A percentile compares a stretch with the other conserved stretches of the same genome.
Conservation (phyloP, 768 basidiomycete species). For the Tephrocybe sp. region DNA sequence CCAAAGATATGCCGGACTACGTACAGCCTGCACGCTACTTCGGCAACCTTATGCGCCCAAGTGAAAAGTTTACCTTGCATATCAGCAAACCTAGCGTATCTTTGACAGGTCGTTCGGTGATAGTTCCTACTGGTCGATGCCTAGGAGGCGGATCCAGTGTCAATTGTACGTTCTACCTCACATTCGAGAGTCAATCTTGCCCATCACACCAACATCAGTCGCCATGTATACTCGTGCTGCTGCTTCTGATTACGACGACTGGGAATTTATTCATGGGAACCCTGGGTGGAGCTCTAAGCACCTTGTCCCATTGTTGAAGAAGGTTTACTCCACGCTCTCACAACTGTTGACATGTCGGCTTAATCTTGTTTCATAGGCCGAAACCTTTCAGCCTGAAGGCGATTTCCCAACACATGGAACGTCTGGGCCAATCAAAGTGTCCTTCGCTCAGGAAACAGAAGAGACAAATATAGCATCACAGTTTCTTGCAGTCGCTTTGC, state of each 20-base stretch:
- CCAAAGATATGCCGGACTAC: slow-evolving; percentile 44
- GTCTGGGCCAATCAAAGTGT: slow-evolving; percentile 51
- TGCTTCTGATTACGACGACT: slow-evolving; percentile 67
- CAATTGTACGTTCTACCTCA: slow-evolving; percentile 43
- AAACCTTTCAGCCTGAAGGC: slow-evolving; percentile 34
- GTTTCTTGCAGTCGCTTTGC: slow-evolving; percentile 43
- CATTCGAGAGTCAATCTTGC: background rate
- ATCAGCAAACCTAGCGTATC: slow-evolving; percentile 41
- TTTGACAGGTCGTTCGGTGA: slow-evolving; percentile 39
- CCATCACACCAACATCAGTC: slow-evolving; percentile 24
- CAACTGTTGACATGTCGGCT: background rate
- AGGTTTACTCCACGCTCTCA: slow-evolving; percentile 34
- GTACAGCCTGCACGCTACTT: slow-evolving; percentile 55
- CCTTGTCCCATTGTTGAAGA: slow-evolving; percentile 57
- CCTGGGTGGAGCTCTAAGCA: slow-evolving; percentile 61
- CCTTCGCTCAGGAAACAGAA: too few species aligned
- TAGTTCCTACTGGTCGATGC: slow-evolving; percentile 47
- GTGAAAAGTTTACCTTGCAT: slow-evolving; percentile 46
- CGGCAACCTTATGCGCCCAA: slow-evolving; percentile 36
- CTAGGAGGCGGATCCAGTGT: slow-evolving; percentile 65
- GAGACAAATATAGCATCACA: slow-evolving; percentile 42
- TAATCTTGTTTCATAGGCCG: slow-evolving; percentile 31
- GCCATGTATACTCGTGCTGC: slow-evolving; percentile 59
- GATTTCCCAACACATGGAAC: slow-evolving; percentile 42
- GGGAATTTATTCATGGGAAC: slow-evolving; percentile 52